A percentile compares a stretch with the other conserved stretches of the same genome.
Conservation (phyloP, 139 green algal species). For the Nannochloris sp. region DNA sequence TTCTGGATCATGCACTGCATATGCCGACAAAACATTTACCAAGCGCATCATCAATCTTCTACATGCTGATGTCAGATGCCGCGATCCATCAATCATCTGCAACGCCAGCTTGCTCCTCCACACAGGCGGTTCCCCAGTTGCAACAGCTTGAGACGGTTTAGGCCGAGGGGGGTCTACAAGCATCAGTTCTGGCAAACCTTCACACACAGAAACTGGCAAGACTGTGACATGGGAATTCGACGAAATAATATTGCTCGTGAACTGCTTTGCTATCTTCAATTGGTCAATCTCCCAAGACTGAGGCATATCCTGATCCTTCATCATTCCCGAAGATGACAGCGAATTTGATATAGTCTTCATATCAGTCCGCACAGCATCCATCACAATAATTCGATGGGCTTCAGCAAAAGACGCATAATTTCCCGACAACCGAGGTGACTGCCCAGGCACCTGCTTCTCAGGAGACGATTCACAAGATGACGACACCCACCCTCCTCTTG, state of each 20-base stretch:
- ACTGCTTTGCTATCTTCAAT: neutral
- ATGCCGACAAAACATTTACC: slow-evolving; percentile 65
- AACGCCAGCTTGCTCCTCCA: slow-evolving; percentile 31
- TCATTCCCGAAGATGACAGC: neutral
- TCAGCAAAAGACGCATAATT: slow-evolving; percentile 51
- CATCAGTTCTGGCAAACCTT: slow-evolving; percentile 29
- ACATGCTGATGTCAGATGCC: slow-evolving; percentile 30
- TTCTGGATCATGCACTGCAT: slow-evolving; percentile 69
- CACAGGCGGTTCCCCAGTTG: slow-evolving; percentile 6
- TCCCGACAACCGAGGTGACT: slow-evolving; percentile 31
- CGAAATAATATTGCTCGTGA: neutral
- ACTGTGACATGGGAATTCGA: slow-evolving; percentile 11
- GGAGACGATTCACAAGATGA: neutral
- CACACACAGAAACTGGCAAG: slow-evolving; percentile 17
- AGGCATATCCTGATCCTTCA: neutral
- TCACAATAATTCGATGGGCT: slow-evolving; percentile 58
- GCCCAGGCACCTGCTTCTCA: neutral
- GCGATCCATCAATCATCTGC: slow-evolving; percentile 23
- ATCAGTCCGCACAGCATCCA: slow-evolving; percentile 55
- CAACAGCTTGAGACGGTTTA: slow-evolving; percentile 3
- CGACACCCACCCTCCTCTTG: neutral
- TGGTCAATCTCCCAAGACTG: slow-evolving; percentile 1
- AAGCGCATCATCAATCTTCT: slow-evolving; percentile 45
- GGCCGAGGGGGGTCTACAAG: slow-evolving; percentile 12
- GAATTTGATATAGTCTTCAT: neutral